Evolutionary conservation across 2,329 filamentous ascomycete species (phyloP).

Genomic region (Huntiella decipiens): DNA sequence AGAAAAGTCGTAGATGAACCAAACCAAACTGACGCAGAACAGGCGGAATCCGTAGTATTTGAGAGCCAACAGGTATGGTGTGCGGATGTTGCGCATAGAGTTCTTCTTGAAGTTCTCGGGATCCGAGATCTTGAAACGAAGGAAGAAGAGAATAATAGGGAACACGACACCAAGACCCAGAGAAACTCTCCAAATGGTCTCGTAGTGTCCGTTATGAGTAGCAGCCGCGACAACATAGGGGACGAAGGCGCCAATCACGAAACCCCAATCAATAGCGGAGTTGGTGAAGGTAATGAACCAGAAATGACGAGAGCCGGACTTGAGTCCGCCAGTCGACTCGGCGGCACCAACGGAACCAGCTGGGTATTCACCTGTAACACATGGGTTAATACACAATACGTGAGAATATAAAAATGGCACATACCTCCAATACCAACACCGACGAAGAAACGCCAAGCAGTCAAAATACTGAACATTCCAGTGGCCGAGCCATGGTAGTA

Average conservation of each 20-base stretch:
- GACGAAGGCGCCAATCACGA: slow-evolving; percentile 62
- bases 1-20: slow-evolving; percentile 79
- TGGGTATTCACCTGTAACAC: slow-evolving; percentile 44
- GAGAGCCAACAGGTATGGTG: slow-evolving; percentile 34
- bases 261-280: slow-evolving; percentile 53
- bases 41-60: slow-evolving; percentile 59
- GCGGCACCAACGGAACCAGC: slow-evolving; percentile 69
- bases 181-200: slow-evolving; percentile 64
- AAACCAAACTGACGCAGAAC: slow-evolving; percentile 51
- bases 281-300: slow-evolving; percentile 91
- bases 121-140: slow-evolving; percentile 57
- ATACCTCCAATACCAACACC: slow-evolving; percentile 58
- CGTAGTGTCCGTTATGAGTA: slow-evolving; percentile 40
- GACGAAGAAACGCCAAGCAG: slow-evolving; percentile 69
- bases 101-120: slow-evolving; percentile 58
- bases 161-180: slow-evolving; percentile 66
- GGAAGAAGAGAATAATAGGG: slow-evolving; percentile 42
- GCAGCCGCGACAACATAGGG: slow-evolving; percentile 42
- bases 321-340: slow-evolving; percentile 68
- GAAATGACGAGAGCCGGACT: slow-evolving; percentile 60
- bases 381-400: not conserved
- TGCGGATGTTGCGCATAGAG: slow-evolving; percentile 43
- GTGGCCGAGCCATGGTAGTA: slow-evolving; percentile 51
- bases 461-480: slow-evolving; percentile 57
- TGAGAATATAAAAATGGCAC: slow-evolving; percentile 11